A percentile compares a stretch with the other conserved stretches of the same genome.
Evolutionary conservation across 257 asterid species (phyloP).

Genomic region (Handroanthus guayacan): DNA sequence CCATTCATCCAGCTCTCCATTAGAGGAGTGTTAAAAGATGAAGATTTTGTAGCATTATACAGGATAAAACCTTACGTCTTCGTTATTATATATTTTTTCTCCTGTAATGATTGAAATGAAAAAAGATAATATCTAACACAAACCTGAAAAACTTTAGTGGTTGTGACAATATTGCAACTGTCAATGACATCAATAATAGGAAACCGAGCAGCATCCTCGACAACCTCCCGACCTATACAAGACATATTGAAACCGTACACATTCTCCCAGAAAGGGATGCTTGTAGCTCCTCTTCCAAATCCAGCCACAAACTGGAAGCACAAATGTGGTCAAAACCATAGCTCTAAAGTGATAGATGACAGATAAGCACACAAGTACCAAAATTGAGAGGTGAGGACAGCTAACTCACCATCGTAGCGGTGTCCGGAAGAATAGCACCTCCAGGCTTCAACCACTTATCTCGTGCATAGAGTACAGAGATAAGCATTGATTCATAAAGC

Average conservation of each 20-base stretch:
- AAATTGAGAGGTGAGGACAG: slow-evolving; percentile 32
- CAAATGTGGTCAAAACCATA: slow-evolving; percentile 21
- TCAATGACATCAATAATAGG: slow-evolving; percentile 81
- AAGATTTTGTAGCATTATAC: not conserved
- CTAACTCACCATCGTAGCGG: slow-evolving; percentile 81
- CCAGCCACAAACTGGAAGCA: slow-evolving; percentile 83
- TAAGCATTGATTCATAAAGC: slow-evolving; percentile 94
- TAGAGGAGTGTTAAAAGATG: not conserved
- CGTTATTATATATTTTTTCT: not conserved
- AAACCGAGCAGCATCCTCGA: slow-evolving; percentile 69
- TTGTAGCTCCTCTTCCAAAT: slow-evolving; percentile 89
- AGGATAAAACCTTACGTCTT: not conserved
- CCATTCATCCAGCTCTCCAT: not conserved
- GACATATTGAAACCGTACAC: slow-evolving; percentile 95
- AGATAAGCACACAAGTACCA: slow-evolving; percentile 29
- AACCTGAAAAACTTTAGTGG: slow-evolving; percentile 83
- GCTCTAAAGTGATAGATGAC: slow-evolving; percentile 1
- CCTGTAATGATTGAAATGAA: not conserved
- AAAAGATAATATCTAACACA: slow-evolving; percentile 23
- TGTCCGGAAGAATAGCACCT: slow-evolving; percentile 95
- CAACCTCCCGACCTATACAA: slow-evolving; percentile 74
- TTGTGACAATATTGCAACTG: slow-evolving; percentile 68
- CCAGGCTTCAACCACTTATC: slow-evolving; percentile 96
- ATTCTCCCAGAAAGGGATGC: slow-evolving; percentile 91
- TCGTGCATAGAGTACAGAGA: slow-evolving; percentile 88